Conservation (phyloP, 169 alveolate genomes). For the Gregarina niphandrodes region DNA sequence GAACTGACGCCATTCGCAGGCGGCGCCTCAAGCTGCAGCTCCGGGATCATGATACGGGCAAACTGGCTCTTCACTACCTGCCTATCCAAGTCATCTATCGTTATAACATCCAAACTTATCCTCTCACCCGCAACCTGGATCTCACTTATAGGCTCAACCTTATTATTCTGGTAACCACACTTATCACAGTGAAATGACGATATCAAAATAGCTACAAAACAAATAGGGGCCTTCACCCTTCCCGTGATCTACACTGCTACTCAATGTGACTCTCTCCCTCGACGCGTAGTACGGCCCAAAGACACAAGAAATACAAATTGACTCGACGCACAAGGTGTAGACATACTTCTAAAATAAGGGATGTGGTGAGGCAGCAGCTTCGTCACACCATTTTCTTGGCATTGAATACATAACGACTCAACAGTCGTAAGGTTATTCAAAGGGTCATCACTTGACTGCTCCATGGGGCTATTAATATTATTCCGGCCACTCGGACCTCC, state of each 20-base stretch:
- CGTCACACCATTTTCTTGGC: constrained; percentile 52
- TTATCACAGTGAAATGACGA: constrained; percentile 59
- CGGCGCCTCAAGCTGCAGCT: constrained; percentile 61
- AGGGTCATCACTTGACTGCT: too few species aligned
- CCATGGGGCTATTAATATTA: too few species aligned
- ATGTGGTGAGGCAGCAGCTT: constrained; percentile 37
- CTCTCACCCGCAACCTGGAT: constrained; percentile 55
- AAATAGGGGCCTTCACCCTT: too few species aligned
- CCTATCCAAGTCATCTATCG: constrained; percentile 39
- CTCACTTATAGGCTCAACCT: constrained; percentile 54
- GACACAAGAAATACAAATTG: too few species aligned
- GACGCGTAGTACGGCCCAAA: too few species aligned
- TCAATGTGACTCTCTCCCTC: too few species aligned
- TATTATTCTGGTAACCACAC: constrained; percentile 56
- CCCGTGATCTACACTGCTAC: too few species aligned
- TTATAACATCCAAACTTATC: constrained; percentile 32
- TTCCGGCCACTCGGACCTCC: too few species aligned
- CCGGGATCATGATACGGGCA: constrained; percentile 50
- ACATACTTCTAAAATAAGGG: constrained; percentile 48
- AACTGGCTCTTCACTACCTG: constrained; percentile 52
- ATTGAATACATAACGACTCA: constrained; percentile 47
- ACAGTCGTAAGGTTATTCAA: constrained; percentile 30
- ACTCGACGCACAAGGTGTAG: too few species aligned
- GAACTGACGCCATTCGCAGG: constrained; percentile 20
- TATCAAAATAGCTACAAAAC: constrained; percentile 37